Percentiles rank a stretch among this genome's conserved stretches.
These are phyloP conservation scores for Fonsecaea multimorphosa DNA, from an alignment of 2,329 filamentous ascomycete species.

Conservation along the genomic window DNA sequence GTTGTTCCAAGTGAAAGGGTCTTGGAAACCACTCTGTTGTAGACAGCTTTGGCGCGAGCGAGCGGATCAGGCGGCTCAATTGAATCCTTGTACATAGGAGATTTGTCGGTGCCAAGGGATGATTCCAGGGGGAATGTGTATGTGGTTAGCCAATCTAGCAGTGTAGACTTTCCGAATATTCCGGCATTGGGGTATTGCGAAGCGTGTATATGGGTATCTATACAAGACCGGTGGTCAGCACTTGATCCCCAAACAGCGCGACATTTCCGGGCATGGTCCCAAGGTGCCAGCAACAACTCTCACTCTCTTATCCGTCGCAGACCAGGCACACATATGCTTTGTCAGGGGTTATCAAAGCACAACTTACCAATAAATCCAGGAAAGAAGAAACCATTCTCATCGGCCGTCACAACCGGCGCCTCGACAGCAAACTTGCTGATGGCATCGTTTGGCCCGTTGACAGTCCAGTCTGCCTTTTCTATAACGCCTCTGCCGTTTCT, in stretches of 20 bases:
- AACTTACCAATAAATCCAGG: slow-evolving; percentile 44
- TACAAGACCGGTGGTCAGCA: neutral
- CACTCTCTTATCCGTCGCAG: neutral
- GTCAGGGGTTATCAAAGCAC: neutral
- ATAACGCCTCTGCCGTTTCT: slow-evolving; percentile 36
- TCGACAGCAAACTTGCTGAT: slow-evolving; percentile 34
- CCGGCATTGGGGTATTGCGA: slow-evolving; percentile 93
- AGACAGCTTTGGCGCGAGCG: slow-evolving; percentile 70
- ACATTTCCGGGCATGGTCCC: neutral
- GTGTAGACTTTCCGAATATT: slow-evolving; percentile 89
- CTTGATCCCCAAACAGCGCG: slow-evolving; percentile 2
- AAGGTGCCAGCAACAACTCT: neutral
- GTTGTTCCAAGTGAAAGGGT: slow-evolving; percentile 92
- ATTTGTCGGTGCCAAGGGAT: slow-evolving; percentile 61
- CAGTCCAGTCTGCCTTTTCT: slow-evolving; percentile 36
- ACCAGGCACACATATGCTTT: no score
- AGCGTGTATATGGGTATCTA: slow-evolving; percentile 95
- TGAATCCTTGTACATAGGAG: slow-evolving; percentile 41
- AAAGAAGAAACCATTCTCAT: slow-evolving; percentile 35
- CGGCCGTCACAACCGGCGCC: slow-evolving; percentile 29
- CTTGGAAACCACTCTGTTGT: slow-evolving; percentile 76
- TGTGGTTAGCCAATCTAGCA: slow-evolving; percentile 89
- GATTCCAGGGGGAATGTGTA: slow-evolving; percentile 96
- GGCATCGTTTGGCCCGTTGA: slow-evolving; percentile 31
- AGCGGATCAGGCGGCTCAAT: slow-evolving; percentile 50